These are phyloP conservation scores for Eimeria necatrix DNA, from an alignment of 169 alveolate genomes.

Conservation along the genomic window DNA sequence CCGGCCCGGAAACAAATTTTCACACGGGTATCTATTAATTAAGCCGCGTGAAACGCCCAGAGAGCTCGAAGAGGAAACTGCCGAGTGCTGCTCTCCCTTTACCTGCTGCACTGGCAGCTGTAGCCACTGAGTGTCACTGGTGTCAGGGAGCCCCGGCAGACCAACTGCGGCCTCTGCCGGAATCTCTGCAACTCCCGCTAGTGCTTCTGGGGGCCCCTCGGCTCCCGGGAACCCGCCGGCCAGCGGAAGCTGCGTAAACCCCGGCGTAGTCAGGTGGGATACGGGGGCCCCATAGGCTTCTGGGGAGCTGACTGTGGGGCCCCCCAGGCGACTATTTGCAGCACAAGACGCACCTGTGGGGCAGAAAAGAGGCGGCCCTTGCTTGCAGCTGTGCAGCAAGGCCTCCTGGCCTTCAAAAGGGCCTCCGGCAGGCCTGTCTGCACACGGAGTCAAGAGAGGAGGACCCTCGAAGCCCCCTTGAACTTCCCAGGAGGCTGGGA, in stretches of 20 bases:
- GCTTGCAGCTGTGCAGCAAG: background rate
- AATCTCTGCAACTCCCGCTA: too few relatives aligned
- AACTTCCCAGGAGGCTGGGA: background rate
- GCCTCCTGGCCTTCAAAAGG: background rate
- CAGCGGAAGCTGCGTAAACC: too few relatives aligned
- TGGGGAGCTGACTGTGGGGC: background rate
- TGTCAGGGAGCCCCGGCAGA: too few relatives aligned
- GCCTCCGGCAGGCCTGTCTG: constrained; percentile 11
- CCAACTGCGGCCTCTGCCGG: too few relatives aligned
- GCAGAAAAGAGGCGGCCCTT: background rate
- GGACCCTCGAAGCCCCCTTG: constrained; percentile 25
- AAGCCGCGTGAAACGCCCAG: background rate
- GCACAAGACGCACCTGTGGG: too few relatives aligned
- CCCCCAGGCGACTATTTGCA: background rate
- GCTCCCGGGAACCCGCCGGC: too few relatives aligned
- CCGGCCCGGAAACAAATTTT: constrained; percentile 27
- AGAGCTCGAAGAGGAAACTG: background rate
- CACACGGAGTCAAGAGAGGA: constrained; percentile 3
- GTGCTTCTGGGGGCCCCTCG: too few relatives aligned
- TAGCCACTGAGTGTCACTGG: background rate
- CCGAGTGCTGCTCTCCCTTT: background rate
- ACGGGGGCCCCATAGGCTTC: background rate
- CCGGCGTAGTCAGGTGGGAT: too few relatives aligned
- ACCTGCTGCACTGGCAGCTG: background rate
- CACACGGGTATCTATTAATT: constrained; percentile 44